Evolutionary conservation across 371 early-diverging fungal genomes (phyloP).

Genomic region (Mucor indicus): DNA sequence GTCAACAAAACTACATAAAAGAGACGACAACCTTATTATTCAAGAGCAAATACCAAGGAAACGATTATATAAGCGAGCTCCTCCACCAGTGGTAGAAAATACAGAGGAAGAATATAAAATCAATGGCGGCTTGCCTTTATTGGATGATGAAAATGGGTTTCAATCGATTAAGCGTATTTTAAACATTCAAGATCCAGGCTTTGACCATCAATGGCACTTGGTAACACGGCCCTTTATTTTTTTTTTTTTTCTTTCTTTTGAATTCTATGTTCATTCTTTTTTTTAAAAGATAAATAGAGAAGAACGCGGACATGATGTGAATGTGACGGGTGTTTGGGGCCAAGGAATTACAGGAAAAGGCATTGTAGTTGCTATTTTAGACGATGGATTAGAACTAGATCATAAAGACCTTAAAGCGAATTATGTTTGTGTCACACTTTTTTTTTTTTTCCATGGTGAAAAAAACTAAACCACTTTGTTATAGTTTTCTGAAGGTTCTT

Average conservation of each 20-base stretch:
- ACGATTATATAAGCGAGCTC: conserved; percentile 31
- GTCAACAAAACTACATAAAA: conserved; percentile 1
- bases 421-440: no score
- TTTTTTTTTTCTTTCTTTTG: neutral
- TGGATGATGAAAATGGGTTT: conserved; percentile 5
- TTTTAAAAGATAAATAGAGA: conserved; percentile 64
- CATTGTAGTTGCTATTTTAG: conserved; percentile 86
- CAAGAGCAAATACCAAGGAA: conserved; percentile 24
- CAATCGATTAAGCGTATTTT: conserved; percentile 22
- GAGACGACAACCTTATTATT: neutral
- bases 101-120: conserved; percentile 13
- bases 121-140: conserved; percentile 5
- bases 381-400: conserved; percentile 91
- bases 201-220: conserved; percentile 85
- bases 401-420: conserved; percentile 82
- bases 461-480: no score
- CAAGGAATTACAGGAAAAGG: conserved; percentile 91
- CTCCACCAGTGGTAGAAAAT: conserved; percentile 18
- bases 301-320: conserved; percentile 79
- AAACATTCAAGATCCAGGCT: conserved; percentile 74
- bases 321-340: conserved; percentile 90
- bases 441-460: no score
- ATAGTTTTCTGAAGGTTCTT: conserved; percentile 83
- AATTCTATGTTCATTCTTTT: neutral
- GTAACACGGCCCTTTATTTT: conserved; percentile 31